Base-by-base conservation (phyloP, 2,329 filamentous ascomycete genomes). In the Plenodomus tracheiphilus region DNA sequence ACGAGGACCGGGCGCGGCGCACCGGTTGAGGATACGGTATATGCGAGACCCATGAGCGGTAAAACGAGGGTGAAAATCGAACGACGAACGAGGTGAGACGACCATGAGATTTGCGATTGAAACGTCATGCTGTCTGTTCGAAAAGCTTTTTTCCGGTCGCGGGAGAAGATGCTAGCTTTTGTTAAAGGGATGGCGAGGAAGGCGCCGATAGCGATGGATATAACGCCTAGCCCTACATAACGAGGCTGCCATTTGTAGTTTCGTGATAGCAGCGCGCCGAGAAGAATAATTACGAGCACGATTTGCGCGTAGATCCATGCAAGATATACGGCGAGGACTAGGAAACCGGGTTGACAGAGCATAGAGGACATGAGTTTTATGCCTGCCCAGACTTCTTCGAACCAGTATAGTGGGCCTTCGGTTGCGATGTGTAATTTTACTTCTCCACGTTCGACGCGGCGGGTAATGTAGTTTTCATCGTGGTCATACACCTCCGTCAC, bases 271-370 rank as follows among this genome's bases (percentile, higher is more conserved):
- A 91, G 74, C 4, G 88, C 86, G 15, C 87, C 88, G 4, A 91
- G 77, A 15, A 85, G 75, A 48, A 89, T 77, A 51, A 91, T 88
- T 49, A 90, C 78, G 46, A 92, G 75, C 4, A 89, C 86, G 2
- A 90, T 79, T 62, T 91, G 86, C 2, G 86, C 86, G 67, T 91
- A 90, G 39, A 91, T 88, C 88, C 88, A 92, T 6, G 81, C 85
- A 13, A 85, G 77, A 68, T 92, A 92, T n/a, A 88, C 51, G 1
- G 86, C 81, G 63, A 92, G 77, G 22, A 90, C 72, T n/a, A 84
- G 71, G 66, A 91, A 92, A 0, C 88, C 88, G 3, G 86, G 82
- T 65, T 92, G 88, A 32, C 80, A 81, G 42, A 90, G 75, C 88
- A 92, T 91, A 61, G 85, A 83, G 17, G 81, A 68, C 40, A 81